Evolutionary conservation across 2,329 filamentous ascomycete species (phyloP), one percentile per base, ranked within the genome.

Genomic region (Cadophora malorum): DNA sequence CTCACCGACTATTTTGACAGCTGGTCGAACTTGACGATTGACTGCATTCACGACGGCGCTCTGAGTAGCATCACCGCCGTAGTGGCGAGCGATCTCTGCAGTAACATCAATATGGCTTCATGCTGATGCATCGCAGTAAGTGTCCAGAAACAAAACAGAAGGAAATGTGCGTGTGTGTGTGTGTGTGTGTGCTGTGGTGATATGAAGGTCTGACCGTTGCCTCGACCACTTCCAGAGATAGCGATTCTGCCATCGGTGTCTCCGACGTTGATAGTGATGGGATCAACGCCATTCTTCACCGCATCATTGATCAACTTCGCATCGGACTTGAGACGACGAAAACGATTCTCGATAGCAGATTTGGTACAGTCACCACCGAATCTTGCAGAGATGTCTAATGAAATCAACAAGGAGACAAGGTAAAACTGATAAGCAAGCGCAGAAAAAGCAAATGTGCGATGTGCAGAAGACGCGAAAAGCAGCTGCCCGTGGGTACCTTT

Each of bases 311-410:
- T 80, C 65, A 77, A 68, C 67, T 78, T 79, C 7, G 77, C 79
- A 55, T 81, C 76, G 53, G 76, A 74, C 72, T 80, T 81, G 70
- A 81, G 73, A 16, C 77, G 76, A n/a, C 79, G 77, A 52, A 81
- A 75, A 47, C 80, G 76, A 61, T 81, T 81, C 23, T 81, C 77
- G 33, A 81, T 67, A 9, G 79, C 75, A 60, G 75, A 75, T 3
- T 65, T 72, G 5, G 79, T 80, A 7, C 75, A 75, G 53, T 78
- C 78, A 12, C 76, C 75, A 31, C 80, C 80, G 64, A 76, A 76
- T 52, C 69, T 56, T 14, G 47, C 61, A 23, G 70, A 62, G 12
- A 74, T 73, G 12, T 69, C 76, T 76, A 60, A 8, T 50, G 33
- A 50, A 60, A 76, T 72, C 71, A 71, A 72, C 52, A 73, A 63